Evolutionary conservation across 805 yeast genomes (phyloP).

Genomic region (Ogataea polymorpha): DNA sequence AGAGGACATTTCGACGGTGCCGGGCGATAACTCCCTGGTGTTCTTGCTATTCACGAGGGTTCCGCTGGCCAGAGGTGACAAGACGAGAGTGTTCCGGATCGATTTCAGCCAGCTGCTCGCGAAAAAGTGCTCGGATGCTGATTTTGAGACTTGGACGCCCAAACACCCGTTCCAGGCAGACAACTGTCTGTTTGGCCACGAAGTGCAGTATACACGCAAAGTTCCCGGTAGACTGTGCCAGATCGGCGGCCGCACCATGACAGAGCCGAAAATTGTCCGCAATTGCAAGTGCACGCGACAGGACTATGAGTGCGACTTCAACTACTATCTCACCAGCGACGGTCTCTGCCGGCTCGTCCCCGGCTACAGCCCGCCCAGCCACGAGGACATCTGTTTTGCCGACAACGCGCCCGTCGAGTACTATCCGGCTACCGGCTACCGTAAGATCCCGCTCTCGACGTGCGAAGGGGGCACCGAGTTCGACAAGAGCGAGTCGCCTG

Average conservation of each 20-base stretch:
- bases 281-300: constrained; percentile 80
- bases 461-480: constrained; percentile 75
- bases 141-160: constrained; percentile 63
- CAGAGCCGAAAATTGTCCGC: constrained; percentile 52
- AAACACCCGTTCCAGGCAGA: constrained; percentile 48
- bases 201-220: constrained; percentile 56
- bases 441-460: constrained; percentile 76
- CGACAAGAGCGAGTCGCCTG: constrained; percentile 50
- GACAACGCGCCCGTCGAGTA: constrained; percentile 62
- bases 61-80: constrained; percentile 44
- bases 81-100: constrained; percentile 49
- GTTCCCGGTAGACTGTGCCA: constrained; percentile 65
- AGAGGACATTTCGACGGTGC: constrained; percentile 77
- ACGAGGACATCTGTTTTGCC: constrained; percentile 52
- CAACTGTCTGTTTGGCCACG: constrained; percentile 68
- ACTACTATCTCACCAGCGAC: constrained; percentile 61
- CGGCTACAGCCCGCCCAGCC: constrained; percentile 67
- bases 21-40: constrained; percentile 77
- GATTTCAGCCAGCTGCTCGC: constrained; percentile 52
- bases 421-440: constrained; percentile 82
- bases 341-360: constrained; percentile 76
- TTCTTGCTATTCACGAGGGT: constrained; percentile 62
- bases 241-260: constrained; percentile 52
- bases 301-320: constrained; percentile 91
- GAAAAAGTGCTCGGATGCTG: constrained; percentile 53